Percentiles rank a stretch among this genome's conserved stretches.
Conservation (phyloP, 2,329 filamentous ascomycete species). For the Didymella pomorum region DNA sequence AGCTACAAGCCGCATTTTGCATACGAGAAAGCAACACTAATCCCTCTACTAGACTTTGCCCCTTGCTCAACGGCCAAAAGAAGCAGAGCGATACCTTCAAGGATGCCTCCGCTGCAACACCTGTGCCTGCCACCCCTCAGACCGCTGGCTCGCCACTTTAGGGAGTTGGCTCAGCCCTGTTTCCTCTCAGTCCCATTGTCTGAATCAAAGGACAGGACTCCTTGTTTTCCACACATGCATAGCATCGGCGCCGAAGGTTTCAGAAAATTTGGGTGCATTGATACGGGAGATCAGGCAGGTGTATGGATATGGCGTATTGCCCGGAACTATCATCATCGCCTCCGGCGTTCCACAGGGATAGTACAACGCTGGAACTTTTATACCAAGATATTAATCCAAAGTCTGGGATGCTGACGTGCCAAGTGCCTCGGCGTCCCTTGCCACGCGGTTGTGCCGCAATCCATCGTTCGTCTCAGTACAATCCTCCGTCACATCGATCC, state of each 20-base stretch:
- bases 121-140: slow-evolving; percentile 22
- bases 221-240: slow-evolving; percentile 26
- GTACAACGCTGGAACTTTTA: neutral
- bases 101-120: slow-evolving; percentile 44
- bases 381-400: slow-evolving; percentile 2
- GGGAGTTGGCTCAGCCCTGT: neutral
- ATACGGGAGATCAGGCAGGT: neutral
- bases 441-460: slow-evolving; percentile 3
- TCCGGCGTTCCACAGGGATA: neutral
- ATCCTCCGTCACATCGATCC: neutral
- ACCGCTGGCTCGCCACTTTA: slow-evolving; percentile 22
- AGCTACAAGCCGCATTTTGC: slow-evolving; percentile 12
- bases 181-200: neutral
- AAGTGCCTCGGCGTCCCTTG: slow-evolving; percentile 1
- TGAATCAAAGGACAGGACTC: neutral
- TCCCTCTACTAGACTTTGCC: slow-evolving; percentile 43
- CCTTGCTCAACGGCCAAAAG: slow-evolving; percentile 49
- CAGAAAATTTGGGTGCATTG: slow-evolving; percentile 2
- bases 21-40: slow-evolving; percentile 27
- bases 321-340: neutral
- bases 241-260: slow-evolving; percentile 30
- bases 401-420: slow-evolving; percentile 1
- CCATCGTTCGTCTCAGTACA: slow-evolving; percentile 1
- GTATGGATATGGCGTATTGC: neutral
- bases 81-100: slow-evolving; percentile 51